Conservation (phyloP, 176 grass and related monocot species). For the Melocanna baccifera region DNA sequence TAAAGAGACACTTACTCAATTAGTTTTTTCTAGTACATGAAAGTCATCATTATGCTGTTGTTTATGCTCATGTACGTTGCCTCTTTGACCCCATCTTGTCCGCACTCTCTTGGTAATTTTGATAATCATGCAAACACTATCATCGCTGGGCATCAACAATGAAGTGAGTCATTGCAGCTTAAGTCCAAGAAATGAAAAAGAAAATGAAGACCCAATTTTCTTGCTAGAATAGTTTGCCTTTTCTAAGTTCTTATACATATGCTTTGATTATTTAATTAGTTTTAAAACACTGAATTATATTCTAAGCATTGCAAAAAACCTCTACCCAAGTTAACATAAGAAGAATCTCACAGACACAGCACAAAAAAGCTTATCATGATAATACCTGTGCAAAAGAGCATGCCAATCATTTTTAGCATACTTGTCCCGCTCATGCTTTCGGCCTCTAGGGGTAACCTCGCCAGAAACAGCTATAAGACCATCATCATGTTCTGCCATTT, state of each 20-base stretch:
- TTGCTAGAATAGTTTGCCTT: constrained; percentile 11
- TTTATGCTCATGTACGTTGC: constrained; percentile 48
- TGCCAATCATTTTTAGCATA: constrained; percentile 63
- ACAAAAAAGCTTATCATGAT: constrained; percentile 5
- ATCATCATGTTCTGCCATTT: constrained; percentile 47
- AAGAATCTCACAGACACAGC: neutral
- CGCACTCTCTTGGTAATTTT: constrained; percentile 90
- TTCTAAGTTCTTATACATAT: constrained; percentile 27
- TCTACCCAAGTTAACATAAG: constrained; percentile 18
- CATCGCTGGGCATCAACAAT: constrained; percentile 70
- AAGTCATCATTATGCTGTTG: constrained; percentile 31
- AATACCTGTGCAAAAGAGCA: constrained; percentile 76
- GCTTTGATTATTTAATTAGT: neutral
- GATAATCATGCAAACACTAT: constrained; percentile 60
- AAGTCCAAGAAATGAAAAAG: constrained; percentile 8
- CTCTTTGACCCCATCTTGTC: constrained; percentile 84
- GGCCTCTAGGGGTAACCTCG: constrained; percentile 10
- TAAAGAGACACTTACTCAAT: constrained; percentile 44
- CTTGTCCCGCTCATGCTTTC: constrained; percentile 34
- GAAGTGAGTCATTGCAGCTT: constrained; percentile 20
- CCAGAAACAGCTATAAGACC: constrained; percentile 24
- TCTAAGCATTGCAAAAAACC: neutral
- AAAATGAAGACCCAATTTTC: constrained; percentile 3
- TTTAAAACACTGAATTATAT: neutral
- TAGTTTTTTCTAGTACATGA: constrained; percentile 41